A percentile compares a stretch with the other conserved stretches of the same genome.
Conservation (phyloP, 2,329 filamentous ascomycete species). For the Diaporthe australafricana region DNA sequence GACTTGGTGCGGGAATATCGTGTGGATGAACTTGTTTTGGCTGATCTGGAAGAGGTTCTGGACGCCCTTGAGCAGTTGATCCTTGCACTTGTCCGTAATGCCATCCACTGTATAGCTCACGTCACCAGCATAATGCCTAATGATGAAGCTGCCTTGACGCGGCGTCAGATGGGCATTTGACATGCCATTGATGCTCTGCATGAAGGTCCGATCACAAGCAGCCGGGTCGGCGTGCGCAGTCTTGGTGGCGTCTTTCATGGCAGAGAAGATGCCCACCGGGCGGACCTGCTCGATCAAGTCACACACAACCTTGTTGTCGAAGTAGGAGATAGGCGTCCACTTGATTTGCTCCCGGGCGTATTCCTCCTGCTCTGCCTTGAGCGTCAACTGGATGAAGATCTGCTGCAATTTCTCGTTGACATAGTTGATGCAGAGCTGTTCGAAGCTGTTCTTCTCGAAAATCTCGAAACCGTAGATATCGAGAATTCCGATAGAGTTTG, state of each 20-base stretch:
- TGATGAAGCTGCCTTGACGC: slow-evolving; percentile 94
- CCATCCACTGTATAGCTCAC: slow-evolving; percentile 94
- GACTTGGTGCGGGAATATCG: slow-evolving; percentile 90
- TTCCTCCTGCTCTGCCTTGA: slow-evolving; percentile 98
- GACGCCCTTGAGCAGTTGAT: slow-evolving; percentile 93
- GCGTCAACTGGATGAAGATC: slow-evolving; percentile 97
- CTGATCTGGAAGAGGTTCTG: slow-evolving; percentile 88
- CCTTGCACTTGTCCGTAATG: slow-evolving; percentile 99
- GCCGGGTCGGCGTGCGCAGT: slow-evolving; percentile 97
- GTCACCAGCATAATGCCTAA: slow-evolving; percentile 99
- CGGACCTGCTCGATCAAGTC: slow-evolving; percentile 93
- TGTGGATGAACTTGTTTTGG: slow-evolving; percentile 86
- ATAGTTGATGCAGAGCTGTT: slow-evolving; percentile 99
- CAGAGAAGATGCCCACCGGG: slow-evolving; percentile 92
- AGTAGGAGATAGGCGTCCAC: slow-evolving; percentile 99
- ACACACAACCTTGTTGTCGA: slow-evolving; percentile 99
- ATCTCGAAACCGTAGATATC: slow-evolving; percentile 99
- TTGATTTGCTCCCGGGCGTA: slow-evolving; percentile 96
- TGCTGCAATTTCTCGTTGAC: slow-evolving; percentile 99
- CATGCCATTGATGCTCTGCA: slow-evolving; percentile 91
- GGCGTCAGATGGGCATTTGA: slow-evolving; percentile 92
- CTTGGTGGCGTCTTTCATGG: slow-evolving; percentile 96
- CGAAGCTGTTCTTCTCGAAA: slow-evolving; percentile 98
- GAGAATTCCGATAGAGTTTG: slow-evolving; percentile 93
- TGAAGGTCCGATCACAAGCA: slow-evolving; percentile 95